Evolutionary conservation across 352 stramenopile species (phyloP), one percentile per base, ranked within the genome.

Genomic region (Phytophthora agathidicida): DNA sequence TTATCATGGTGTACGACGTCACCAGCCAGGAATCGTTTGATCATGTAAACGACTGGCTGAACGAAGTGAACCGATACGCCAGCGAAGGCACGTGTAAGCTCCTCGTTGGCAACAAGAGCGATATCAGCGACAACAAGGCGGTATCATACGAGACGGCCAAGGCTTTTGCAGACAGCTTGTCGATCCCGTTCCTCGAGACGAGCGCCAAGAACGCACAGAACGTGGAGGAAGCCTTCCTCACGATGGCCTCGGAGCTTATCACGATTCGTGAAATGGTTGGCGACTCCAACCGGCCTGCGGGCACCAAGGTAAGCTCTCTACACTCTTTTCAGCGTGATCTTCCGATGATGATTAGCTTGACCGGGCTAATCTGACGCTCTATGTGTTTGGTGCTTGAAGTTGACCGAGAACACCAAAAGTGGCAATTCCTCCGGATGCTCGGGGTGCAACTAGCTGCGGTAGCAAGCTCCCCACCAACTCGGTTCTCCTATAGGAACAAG

Each of bases 221-320:
- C 73, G 98, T 99, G 53, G 97, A 99, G 69, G 93, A 99, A 62
- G 96, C 97, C n/a, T 99, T 99, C 77, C 90, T 99, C 66, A 99
- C 94, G 22, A 99, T 99, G 97, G 97, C 97, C 3, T 96, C 88
- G 16, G 93, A 99, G 72, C 98, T 99, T 78, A 99, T 94, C 30
- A 91, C 86, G 44, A 95, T 95, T 62, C 86, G 83, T 9, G 83
- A 95, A 69, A 92, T 93, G 80, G 83, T 95, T 42, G 86, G 86
- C 54, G 83, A 90, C 45, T 61, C 76, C 9, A 91, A 83, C 56
- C 73, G 80, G 28, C 73, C 83, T 24, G 75, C 77, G 30, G 86
- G 86, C 38, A 75, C 75, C 14, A 88, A 86, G 68, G 82, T 93
- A 60, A 63, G 68, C 39, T 32, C 24, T 39, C 14, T 24, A 23